Percentiles rank a stretch among this genome's conserved stretches.
phyloP scores from a whole-genome alignment of 306 rosid genomes.

The Trifolium dubium region DNA sequence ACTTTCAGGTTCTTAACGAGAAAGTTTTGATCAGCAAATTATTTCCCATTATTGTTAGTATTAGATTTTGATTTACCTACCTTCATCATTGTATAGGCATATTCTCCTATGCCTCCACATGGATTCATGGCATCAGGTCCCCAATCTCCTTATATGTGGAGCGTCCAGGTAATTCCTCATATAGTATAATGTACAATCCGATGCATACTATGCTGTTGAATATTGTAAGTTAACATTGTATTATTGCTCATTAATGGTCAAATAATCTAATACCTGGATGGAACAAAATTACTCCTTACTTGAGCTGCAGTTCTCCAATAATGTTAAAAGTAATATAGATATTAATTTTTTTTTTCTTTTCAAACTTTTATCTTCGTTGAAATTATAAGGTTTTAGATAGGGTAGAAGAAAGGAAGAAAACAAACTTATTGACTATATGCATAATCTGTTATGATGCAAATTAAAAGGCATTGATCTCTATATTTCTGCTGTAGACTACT shows the following conservation, averaged over 20 bases:
- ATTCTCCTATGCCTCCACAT: conserved; percentile 94
- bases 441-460: background rate
- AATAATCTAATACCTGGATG: conserved; percentile 13
- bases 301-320: conserved; percentile 12
- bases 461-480: background rate
- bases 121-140: conserved; percentile 93
- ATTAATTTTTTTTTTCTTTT: conserved; percentile 15
- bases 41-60: conserved; percentile 39
- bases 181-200: background rate
- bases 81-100: conserved; percentile 65
- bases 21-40: conserved; percentile 32
- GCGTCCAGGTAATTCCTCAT: conserved; percentile 74
- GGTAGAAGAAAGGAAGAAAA: background rate
- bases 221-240: background rate
- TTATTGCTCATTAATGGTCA: conserved; percentile 13
- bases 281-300: conserved; percentile 24
- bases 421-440: background rate
- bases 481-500: background rate
- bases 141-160: conserved; percentile 98
- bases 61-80: conserved; percentile 39
- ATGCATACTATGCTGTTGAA: conserved; percentile 11
- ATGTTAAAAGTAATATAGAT: conserved; percentile 2
- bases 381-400: background rate
- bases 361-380: background rate
- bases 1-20: conserved; percentile 72